Conservation (phyloP, 225 moss, liverwort and hornwort genomes). For the Marchantia polymorpha region DNA sequence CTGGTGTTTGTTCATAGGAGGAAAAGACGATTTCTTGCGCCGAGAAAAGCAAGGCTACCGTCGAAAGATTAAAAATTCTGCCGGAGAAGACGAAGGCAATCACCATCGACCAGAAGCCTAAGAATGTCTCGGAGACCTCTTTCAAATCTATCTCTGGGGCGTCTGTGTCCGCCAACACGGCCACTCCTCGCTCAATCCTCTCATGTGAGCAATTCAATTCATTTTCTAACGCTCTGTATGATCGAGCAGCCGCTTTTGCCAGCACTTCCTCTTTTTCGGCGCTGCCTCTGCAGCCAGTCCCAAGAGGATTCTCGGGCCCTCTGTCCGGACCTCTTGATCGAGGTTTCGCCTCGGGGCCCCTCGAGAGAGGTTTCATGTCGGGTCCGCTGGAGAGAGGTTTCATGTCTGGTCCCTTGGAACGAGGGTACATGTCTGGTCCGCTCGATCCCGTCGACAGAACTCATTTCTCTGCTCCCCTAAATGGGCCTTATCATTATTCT, state of each 20-base stretch:
- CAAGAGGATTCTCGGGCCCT: constrained; percentile 50
- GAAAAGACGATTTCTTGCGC: constrained; percentile 21
- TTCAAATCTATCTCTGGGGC: constrained; percentile 97
- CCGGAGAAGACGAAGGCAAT: constrained; percentile 30
- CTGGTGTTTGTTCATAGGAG: constrained; percentile 30
- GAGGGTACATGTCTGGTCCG: constrained; percentile 94
- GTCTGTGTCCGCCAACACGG: constrained; percentile 97
- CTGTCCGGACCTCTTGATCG: constrained; percentile 51
- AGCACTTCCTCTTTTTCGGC: constrained; percentile 87
- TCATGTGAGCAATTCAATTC: constrained; percentile 91
- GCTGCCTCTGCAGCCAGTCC: constrained; percentile 75
- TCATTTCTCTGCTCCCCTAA: constrained; percentile 88
- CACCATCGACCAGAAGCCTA: constrained; percentile 46
- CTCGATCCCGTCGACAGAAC: constrained; percentile 83
- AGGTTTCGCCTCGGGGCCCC: constrained; percentile 54
- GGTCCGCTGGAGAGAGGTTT: constrained; percentile 93
- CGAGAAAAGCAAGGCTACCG: constrained; percentile 28
- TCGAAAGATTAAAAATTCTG: constrained; percentile 13
- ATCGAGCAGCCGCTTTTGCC: constrained; percentile 93
- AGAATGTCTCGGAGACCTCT: constrained; percentile 69
- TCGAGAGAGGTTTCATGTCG: constrained; percentile 64
- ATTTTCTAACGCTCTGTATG: constrained; percentile 74
- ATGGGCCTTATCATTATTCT: constrained; percentile 48
- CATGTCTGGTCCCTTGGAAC: constrained; percentile 91
- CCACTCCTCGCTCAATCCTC: constrained; percentile 77